Evolutionary conservation across 2,329 filamentous ascomycete genomes (phyloP).

Genomic region (Stagonosporopsis rhizophila): DNA sequence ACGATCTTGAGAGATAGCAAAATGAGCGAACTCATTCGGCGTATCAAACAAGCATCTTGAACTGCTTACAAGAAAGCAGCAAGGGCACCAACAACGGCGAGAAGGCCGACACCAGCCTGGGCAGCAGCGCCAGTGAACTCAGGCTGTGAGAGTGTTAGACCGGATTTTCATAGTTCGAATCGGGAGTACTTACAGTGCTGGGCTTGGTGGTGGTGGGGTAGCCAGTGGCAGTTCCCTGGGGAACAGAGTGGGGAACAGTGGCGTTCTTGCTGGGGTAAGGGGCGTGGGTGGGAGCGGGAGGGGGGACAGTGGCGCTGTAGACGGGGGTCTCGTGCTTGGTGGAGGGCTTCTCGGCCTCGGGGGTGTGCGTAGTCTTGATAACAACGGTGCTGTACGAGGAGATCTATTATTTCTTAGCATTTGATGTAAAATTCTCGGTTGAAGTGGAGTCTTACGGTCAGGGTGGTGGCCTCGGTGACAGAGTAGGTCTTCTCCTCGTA

Average conservation of each 20-base stretch:
- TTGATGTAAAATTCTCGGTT: background rate
- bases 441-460: conserved; percentile 8
- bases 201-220: conserved; percentile 41
- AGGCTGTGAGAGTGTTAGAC: conserved; percentile 24
- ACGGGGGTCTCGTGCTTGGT: conserved; percentile 14
- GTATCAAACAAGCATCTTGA: conserved; percentile 25
- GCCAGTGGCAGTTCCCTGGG: conserved; percentile 34
- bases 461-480: conserved; percentile 11
- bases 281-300: conserved; percentile 23
- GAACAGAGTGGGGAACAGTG: conserved; percentile 26
- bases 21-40: conserved; percentile 12
- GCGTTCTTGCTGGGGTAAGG: conserved; percentile 34
- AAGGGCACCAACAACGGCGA: conserved; percentile 60
- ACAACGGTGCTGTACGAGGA: conserved; percentile 11
- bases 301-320: conserved; percentile 19
- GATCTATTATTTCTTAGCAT: background rate
- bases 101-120: conserved; percentile 60
- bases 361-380: conserved; percentile 29
- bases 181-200: conserved; percentile 4
- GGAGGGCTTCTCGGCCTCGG: conserved; percentile 28
- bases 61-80: conserved; percentile 49
- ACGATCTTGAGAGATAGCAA: conserved; percentile 10
- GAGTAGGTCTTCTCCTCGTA: conserved; percentile 29
- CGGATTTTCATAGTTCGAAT: background rate
- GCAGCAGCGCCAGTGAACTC: conserved; percentile 61